Evolutionary conservation across 257 asterid genomes (phyloP), one percentile per base, ranked within the genome.

Genomic region (Fraxinus pennsylvanica): DNA sequence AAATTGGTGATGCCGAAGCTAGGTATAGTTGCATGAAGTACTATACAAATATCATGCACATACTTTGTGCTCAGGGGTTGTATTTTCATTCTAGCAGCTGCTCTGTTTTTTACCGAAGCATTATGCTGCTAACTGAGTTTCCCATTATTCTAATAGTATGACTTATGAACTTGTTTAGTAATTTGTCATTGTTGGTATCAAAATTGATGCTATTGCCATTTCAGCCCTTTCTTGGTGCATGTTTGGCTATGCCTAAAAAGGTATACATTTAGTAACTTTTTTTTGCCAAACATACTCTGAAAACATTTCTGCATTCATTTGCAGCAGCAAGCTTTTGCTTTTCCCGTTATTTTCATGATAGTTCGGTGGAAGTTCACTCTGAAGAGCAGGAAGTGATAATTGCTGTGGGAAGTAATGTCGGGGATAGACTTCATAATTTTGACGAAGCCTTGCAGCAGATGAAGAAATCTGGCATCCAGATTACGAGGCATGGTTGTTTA

Each of bases 391-490:
- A 91, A 82, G 96, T 90, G 14, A 89, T 89, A 59, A 88, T 95
- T 79, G 99, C 99, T 72, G 72, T 95, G 78, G 98, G 98, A 78
- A 95, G 99, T 79, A 95, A 95, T 86, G 93, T 95, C 74, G 99
- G 99, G 0, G 84, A 93, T 70, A 86, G 98, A 78, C 86, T 95
- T 72, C 72, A 65, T 14, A 93, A 93, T 82, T 93, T 95, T 73
- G 96, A 95, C 43, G 88, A 93, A 43, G 98, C 99, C n/a, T 73
- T 91, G 83, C 84, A 76, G 13, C 82, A 85, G 78, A 95, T 95
- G 97, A 91, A 85, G 81, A 85, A 85, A 76, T 93, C 93, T 1
- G 99, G 97, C 81, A 89, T 95, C 76, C 73, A 80, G 43, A 91
- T 95, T 79, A 88, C 84, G 0, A 87, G 96, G 45, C 97, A 95